Conservation (phyloP, 2,329 filamentous ascomycete genomes). For the Sclerotinia glacialis region DNA sequence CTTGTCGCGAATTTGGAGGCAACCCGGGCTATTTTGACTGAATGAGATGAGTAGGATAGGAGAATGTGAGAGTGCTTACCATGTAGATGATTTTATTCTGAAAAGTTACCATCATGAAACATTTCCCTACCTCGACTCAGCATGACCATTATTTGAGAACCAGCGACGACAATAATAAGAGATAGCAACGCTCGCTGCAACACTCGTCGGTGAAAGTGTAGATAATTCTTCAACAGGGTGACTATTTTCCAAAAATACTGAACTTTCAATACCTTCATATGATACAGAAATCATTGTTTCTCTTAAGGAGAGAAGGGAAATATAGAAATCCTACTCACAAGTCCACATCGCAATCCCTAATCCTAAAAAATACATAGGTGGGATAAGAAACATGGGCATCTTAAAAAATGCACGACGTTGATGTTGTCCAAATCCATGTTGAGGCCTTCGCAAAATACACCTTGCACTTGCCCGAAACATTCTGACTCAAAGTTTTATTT, state of each 20-base stretch:
- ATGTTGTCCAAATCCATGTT: conserved; percentile 4
- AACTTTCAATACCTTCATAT: background rate
- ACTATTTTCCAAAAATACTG: background rate
- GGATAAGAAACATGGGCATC: conserved; percentile 31
- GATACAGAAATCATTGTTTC: background rate
- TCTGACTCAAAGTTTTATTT: background rate
- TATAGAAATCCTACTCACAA: conserved; percentile 33
- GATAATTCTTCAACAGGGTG: no score
- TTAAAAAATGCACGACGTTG: conserved; percentile 27
- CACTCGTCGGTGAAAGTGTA: background rate
- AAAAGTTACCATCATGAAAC: conserved; percentile 42
- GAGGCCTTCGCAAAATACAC: conserved; percentile 5
- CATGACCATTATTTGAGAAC: background rate
- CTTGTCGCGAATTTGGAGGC: conserved; percentile 65
- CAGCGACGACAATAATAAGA: background rate
- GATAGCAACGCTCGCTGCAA: background rate
- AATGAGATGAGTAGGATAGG: conserved; percentile 10
- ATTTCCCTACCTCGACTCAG: conserved; percentile 48
- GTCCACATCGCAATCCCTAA: conserved; percentile 63
- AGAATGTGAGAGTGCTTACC: background rate
- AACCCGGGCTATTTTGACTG: conserved; percentile 69
- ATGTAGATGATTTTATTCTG: conserved; percentile 24
- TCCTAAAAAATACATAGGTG: conserved; percentile 64
- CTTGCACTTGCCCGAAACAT: conserved; percentile 15
- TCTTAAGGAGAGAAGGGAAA: background rate